Evolutionary conservation across 2,329 filamentous ascomycete species (phyloP), one percentile per base, ranked within the genome.

Genomic region (Alternaria consortialis): DNA sequence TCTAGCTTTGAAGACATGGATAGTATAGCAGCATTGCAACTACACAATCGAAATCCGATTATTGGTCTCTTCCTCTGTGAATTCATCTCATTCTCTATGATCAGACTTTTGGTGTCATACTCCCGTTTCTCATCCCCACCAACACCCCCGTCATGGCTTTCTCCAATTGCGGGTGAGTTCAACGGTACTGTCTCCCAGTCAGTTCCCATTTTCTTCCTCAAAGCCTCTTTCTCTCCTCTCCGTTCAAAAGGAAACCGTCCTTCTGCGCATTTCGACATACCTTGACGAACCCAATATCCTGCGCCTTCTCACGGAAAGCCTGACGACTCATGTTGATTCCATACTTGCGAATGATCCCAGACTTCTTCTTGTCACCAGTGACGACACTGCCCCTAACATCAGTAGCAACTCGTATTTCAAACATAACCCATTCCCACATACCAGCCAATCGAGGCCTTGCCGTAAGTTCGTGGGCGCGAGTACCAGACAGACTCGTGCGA

Each of bases 311-410:
- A 71, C 87, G 79, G 82, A 90, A 90, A 82, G 87, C 89, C 81
- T 87, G 84, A 81, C 87, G 85, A 83, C 87, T 88, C 83, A 89
- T 88, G 76, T 96, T 93, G 76, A 97, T 87, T 79, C 94, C 94
- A 85, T 98, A 98, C 86, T 99, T 99, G 87, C 95, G 94, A 87
- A 99, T 97, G 75, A 99, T 88, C 93, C 95, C 95, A 77, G 94
- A 94, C 17, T 68, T 69, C 57, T 75, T 75, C 58, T 67, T 74
- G 20, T 65, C 61, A 37, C 73, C 73, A 0, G 71, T 75, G 1
- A 75, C 72, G 11, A 74, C 66, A 31, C 73, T 75, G 5, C 12
- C 17, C 40, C 12, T 17, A 9, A 17, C 3, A 50, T 50, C 32
- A 50, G 46, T 17, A 37, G 5, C 5, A 13, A n/a, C 3, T 13